phyloP scores from a whole-genome alignment of 257 asterid species.

The Linderniella brevidens region DNA sequence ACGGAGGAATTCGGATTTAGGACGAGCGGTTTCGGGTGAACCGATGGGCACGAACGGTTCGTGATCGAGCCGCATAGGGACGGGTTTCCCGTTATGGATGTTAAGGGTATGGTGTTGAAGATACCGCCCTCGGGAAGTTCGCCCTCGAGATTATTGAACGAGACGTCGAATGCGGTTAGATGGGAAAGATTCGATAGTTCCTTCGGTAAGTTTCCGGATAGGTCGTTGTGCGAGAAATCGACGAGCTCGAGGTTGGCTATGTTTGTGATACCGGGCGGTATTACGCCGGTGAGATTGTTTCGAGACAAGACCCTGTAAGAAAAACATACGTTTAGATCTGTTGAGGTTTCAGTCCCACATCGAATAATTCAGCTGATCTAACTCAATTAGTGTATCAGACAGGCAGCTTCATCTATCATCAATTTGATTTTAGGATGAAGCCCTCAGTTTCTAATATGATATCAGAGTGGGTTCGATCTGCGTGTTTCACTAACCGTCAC shows the following conservation, averaged over 20 bases:
- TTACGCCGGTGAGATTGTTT: slow-evolving; percentile 50
- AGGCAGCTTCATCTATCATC: no score
- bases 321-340: no score
- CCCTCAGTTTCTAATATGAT: no score
- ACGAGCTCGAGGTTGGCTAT: slow-evolving; percentile 38
- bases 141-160: slow-evolving; percentile 58
- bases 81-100: slow-evolving; percentile 62
- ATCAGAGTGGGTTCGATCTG: no score
- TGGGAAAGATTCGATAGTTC: slow-evolving; percentile 53
- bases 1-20: slow-evolving; percentile 72
- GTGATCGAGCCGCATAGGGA: slow-evolving; percentile 67
- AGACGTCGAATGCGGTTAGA: slow-evolving; percentile 42
- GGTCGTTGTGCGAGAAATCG: slow-evolving; percentile 60
- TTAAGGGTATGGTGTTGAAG: slow-evolving; percentile 49
- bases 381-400: no score
- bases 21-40: slow-evolving; percentile 73
- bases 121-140: slow-evolving; percentile 78
- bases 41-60: slow-evolving; percentile 65
- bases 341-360: no score
- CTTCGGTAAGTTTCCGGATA: slow-evolving; percentile 56
- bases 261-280: slow-evolving; percentile 37
- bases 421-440: no score
- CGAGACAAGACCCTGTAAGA: slow-evolving; percentile 38
- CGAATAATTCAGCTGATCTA: no score
- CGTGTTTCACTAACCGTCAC: no score